phyloP scores from a whole-genome alignment of 768 basidiomycete genomes.

The Leccinellum albellum region DNA sequence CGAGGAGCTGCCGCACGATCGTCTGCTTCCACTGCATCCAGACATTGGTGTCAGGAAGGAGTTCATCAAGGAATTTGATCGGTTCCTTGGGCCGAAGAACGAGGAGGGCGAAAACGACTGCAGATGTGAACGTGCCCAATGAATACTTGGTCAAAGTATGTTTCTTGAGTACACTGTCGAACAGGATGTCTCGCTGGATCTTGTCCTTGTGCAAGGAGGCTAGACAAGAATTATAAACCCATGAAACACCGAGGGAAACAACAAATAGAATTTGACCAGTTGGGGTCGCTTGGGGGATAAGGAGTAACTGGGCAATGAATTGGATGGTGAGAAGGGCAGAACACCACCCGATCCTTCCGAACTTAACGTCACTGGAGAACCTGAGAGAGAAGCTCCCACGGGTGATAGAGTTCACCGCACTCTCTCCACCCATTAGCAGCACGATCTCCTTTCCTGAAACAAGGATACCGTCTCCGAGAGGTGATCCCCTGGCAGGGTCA shows the following conservation, averaged over 20 bases:
- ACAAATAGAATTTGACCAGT: conserved; percentile 38
- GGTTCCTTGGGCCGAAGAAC: conserved; percentile 21
- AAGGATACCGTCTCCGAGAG: conserved; percentile 30
- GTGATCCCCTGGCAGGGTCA: conserved; percentile 17
- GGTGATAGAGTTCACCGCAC: conserved; percentile 29
- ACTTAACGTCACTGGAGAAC: conserved; percentile 20
- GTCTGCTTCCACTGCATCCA: conserved; percentile 27
- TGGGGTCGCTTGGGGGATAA: conserved; percentile 30
- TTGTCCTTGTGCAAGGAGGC: conserved; percentile 37
- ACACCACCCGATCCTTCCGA: conserved; percentile 28
- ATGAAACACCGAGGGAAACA: conserved; percentile 31
- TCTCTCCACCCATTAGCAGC: conserved; percentile 26
- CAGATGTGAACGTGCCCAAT: too few relatives aligned
- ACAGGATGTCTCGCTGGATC: conserved; percentile 24
- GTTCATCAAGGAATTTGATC: conserved; percentile 14
- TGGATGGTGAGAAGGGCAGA: conserved; percentile 32
- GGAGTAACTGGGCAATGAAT: conserved; percentile 34
- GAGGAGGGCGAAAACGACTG: conserved; percentile 26
- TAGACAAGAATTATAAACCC: conserved; percentile 34
- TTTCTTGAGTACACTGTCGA: conserved; percentile 20
- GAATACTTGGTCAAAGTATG: conserved; percentile 24
- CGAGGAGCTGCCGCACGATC: conserved; percentile 13
- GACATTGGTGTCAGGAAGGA: conserved; percentile 29
- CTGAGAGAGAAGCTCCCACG: conserved; percentile 28
- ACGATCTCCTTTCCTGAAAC: conserved; percentile 20